phyloP scores from a whole-genome alignment of 129 eudicot species.

The Daucus carota region DNA sequence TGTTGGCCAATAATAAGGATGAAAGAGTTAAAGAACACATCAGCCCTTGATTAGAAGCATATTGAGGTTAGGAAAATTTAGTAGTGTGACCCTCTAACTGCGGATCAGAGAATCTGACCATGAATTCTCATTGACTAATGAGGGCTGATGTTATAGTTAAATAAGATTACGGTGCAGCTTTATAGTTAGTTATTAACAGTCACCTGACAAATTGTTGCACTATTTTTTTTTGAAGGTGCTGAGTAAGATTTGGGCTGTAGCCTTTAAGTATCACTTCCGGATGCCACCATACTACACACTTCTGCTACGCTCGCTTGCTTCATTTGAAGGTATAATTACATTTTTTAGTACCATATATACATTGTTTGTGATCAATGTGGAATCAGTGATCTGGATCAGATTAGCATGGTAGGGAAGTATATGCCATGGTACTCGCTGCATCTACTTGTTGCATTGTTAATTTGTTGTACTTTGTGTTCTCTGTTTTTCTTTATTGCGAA shows the following conservation, averaged over 20 bases:
- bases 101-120: not conserved
- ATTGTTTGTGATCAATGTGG: not conserved
- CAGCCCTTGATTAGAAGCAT: not conserved
- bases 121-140: not conserved
- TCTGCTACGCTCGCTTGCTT: slow-evolving; percentile 83
- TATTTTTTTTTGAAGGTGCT: slow-evolving; percentile 50
- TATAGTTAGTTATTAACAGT: not conserved
- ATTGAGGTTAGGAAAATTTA: not conserved
- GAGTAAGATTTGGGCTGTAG: slow-evolving; percentile 80
- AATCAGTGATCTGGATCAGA: not conserved
- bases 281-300: slow-evolving; percentile 95
- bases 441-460: not conserved
- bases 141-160: not conserved
- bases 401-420: not conserved
- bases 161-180: not conserved
- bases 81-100: not conserved
- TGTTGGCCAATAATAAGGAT: not conserved
- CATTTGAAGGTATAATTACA: slow-evolving; percentile 66
- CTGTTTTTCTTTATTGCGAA: not conserved
- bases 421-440: not conserved
- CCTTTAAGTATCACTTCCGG: slow-evolving; percentile 78
- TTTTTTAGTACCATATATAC: not conserved
- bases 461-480: not conserved
- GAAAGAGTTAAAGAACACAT: not conserved
- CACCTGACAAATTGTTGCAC: slow-evolving; percentile 22